These are phyloP conservation scores for Solanum sitiens DNA, from an alignment of 257 asterid genomes.

Conservation along the genomic window DNA sequence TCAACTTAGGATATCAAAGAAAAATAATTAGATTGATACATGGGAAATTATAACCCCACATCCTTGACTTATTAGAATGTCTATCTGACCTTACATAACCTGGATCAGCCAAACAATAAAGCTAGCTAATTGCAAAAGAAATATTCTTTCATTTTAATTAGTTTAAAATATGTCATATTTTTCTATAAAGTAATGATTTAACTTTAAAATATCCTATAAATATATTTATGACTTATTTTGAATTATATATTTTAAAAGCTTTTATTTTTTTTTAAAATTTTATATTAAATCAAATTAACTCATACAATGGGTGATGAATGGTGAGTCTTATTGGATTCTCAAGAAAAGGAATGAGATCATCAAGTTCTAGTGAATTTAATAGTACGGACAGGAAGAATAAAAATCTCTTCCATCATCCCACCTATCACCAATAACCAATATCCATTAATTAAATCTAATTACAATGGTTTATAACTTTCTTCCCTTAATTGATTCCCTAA, in stretches of 20 bases:
- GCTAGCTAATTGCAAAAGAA: not conserved
- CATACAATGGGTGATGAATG: accelerated
- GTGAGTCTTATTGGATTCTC: too few relatives aligned
- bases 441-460: too few relatives aligned
- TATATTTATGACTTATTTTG: too few relatives aligned
- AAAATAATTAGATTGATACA: not conserved
- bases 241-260: too few relatives aligned
- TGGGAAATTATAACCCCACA: not conserved
- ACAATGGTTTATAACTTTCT: not conserved
- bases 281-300: too few relatives aligned
- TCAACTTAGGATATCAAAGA: not conserved
- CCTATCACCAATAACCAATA: not conserved
- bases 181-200: too few relatives aligned
- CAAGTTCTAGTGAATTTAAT: not conserved
- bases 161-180: too few relatives aligned
- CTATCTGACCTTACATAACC: not conserved
- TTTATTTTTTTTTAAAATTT: too few relatives aligned
- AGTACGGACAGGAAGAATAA: not conserved
- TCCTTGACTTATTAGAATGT: not conserved
- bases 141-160: too few relatives aligned
- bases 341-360: not conserved
- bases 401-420: not conserved
- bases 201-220: too few relatives aligned
- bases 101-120: not conserved
- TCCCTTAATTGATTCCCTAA: not conserved